Evolutionary conservation across 139 green algal species (phyloP).

Genomic region (Micractinium sp.): DNA sequence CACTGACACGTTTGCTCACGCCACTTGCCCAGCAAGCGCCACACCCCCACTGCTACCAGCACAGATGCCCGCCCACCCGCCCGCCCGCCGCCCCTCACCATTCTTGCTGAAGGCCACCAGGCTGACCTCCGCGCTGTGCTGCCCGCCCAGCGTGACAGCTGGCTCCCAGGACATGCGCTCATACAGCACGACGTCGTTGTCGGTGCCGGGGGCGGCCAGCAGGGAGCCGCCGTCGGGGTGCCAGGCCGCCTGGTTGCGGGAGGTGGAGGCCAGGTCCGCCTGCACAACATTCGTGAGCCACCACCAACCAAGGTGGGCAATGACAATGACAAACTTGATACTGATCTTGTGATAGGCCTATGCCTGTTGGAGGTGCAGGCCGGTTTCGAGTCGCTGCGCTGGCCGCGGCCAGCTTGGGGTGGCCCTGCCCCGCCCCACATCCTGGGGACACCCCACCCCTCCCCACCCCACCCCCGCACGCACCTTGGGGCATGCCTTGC

Average conservation of each 20-base stretch:
- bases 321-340: too few species aligned
- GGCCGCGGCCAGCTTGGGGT: too few species aligned
- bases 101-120: slow-evolving; percentile 82
- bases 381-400: too few species aligned
- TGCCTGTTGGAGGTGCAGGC: too few species aligned
- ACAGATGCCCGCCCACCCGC: background rate
- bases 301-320: too few species aligned
- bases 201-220: slow-evolving; percentile 58
- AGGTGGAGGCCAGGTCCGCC: slow-evolving; percentile 40
- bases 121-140: slow-evolving; percentile 59
- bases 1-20: too few species aligned
- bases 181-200: slow-evolving; percentile 59
- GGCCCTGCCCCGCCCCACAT: too few species aligned
- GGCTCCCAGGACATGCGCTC: slow-evolving; percentile 75
- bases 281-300: background rate
- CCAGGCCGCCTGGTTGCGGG: slow-evolving; percentile 58
- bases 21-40: background rate
- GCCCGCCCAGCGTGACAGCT: slow-evolving; percentile 24
- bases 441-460: too few species aligned
- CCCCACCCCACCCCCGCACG: background rate
- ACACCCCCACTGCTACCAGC: background rate
- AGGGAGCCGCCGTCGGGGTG: slow-evolving; percentile 74
- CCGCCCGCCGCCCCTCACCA: slow-evolving; percentile 37
- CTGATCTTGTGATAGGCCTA: too few species aligned
- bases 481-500: slow-evolving; percentile 49